Conservation (phyloP, 1,139 yeast species). For the Candida mesenterica region DNA sequence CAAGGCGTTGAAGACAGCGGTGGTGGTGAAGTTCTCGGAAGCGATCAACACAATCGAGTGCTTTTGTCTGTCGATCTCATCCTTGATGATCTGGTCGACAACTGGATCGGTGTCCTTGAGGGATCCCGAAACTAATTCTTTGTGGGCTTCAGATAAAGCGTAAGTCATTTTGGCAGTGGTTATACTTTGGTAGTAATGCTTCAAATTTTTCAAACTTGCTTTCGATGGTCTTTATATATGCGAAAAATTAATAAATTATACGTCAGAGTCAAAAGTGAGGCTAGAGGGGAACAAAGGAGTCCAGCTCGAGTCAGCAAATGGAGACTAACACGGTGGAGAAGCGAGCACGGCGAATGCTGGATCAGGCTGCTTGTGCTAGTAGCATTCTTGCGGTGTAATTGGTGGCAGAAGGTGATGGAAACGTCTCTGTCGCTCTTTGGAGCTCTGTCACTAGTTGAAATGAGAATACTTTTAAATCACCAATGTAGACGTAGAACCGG, state of each 20-base stretch:
- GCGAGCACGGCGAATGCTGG: too few species aligned
- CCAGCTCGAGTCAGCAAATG: too few species aligned
- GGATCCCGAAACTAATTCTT: slow-evolving; percentile 65
- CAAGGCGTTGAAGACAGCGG: slow-evolving; percentile 92
- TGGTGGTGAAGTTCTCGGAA: slow-evolving; percentile 95
- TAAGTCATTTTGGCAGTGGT: slow-evolving; percentile 34
- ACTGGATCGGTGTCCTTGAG: slow-evolving; percentile 79
- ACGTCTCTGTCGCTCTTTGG: too few species aligned
- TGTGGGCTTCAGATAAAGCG: slow-evolving; percentile 67
- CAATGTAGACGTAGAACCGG: too few species aligned
- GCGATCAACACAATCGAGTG: slow-evolving; percentile 94
- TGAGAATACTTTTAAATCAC: too few species aligned
- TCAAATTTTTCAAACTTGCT: too few species aligned
- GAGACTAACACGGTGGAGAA: too few species aligned
- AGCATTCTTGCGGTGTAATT: too few species aligned
- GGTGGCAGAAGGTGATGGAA: too few species aligned
- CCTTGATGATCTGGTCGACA: slow-evolving; percentile 76
- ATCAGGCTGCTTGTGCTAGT: too few species aligned
- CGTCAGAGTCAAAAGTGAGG: not conserved
- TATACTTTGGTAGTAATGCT: slow-evolving; percentile 2
- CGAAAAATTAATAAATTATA: not conserved
- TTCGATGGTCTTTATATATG: not conserved
- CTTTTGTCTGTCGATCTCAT: slow-evolving; percentile 90
- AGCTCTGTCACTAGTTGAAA: too few species aligned
- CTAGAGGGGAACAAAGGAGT: not conserved